Evolutionary conservation across 2,329 filamentous ascomycete species (phyloP).

Genomic region (Phyllosticta citribraziliensis): DNA sequence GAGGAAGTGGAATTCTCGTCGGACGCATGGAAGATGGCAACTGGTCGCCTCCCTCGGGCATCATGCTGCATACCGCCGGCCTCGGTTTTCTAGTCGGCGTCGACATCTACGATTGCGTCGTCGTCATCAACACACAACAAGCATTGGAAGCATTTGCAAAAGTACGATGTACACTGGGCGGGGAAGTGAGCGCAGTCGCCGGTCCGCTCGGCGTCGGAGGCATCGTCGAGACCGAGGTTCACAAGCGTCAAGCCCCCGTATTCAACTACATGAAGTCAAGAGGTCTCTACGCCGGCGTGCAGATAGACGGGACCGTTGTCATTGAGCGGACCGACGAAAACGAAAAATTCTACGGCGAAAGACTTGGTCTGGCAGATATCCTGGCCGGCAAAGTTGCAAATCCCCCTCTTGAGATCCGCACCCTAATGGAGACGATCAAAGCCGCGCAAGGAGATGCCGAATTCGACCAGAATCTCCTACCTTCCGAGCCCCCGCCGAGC

Average conservation of each 20-base stretch:
- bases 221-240: constrained; percentile 57
- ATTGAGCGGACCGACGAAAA: constrained; percentile 85
- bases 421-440: constrained; percentile 74
- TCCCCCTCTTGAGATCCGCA: constrained; percentile 46
- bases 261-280: constrained; percentile 85
- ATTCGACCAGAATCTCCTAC: constrained; percentile 59
- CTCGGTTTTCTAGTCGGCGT: constrained; percentile 85
- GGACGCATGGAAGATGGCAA: constrained; percentile 75
- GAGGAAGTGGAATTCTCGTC: constrained; percentile 79
- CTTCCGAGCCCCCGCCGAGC: constrained; percentile 62
- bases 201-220: constrained; percentile 73
- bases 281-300: constrained; percentile 78
- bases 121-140: constrained; percentile 80
- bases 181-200: constrained; percentile 65
- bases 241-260: constrained; percentile 59
- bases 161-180: constrained; percentile 68
- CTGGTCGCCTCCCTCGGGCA: constrained; percentile 86
- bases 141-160: constrained; percentile 78
- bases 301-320: constrained; percentile 78
- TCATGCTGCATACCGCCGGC: constrained; percentile 80
- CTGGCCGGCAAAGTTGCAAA: constrained; percentile 49
- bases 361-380: constrained; percentile 52
- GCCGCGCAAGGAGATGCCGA: constrained; percentile 75
- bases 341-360: constrained; percentile 69
- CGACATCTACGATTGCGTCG: constrained; percentile 91